Evolutionary conservation across 202 grass and related monocot species (phyloP).

Genomic region (Zoysia matrella): DNA sequence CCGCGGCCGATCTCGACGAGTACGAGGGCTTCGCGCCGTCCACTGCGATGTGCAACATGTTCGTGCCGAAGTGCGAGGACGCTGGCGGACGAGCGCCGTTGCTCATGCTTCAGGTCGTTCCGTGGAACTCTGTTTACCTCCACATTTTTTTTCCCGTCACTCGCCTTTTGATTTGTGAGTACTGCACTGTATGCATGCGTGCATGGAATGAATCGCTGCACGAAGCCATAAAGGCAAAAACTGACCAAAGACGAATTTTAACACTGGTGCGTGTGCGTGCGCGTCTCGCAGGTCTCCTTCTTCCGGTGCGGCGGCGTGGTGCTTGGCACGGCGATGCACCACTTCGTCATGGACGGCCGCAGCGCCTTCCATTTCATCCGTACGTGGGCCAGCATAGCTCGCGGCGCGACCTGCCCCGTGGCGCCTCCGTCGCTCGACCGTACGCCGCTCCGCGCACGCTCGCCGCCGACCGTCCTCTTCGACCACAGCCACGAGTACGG

Average conservation of each 20-base stretch:
- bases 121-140: not conserved
- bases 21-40: slow-evolving; percentile 56
- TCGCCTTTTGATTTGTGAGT: too few species aligned
- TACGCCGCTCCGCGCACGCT: slow-evolving; percentile 38
- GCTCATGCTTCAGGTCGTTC: slow-evolving; percentile 63
- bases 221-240: too few species aligned
- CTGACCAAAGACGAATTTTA: too few species aligned
- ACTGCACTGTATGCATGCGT: too few species aligned
- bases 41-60: slow-evolving; percentile 39
- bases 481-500: slow-evolving; percentile 20
- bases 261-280: not conserved
- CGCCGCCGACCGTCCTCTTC: slow-evolving; percentile 29
- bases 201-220: too few species aligned
- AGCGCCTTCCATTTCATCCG: slow-evolving; percentile 42
- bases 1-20: slow-evolving; percentile 44
- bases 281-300: slow-evolving; percentile 55
- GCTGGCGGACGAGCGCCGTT: slow-evolving; percentile 33
- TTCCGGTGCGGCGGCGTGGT: slow-evolving; percentile 72
- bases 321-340: slow-evolving; percentile 45
- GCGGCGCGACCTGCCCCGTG: not conserved
- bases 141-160: too few species aligned
- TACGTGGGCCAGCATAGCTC: slow-evolving; percentile 39
- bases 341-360: slow-evolving; percentile 46
- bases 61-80: slow-evolving; percentile 48
- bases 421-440: slow-evolving; percentile 33